phyloP scores from a whole-genome alignment of 768 basidiomycete genomes.

The Suillus lakei region DNA sequence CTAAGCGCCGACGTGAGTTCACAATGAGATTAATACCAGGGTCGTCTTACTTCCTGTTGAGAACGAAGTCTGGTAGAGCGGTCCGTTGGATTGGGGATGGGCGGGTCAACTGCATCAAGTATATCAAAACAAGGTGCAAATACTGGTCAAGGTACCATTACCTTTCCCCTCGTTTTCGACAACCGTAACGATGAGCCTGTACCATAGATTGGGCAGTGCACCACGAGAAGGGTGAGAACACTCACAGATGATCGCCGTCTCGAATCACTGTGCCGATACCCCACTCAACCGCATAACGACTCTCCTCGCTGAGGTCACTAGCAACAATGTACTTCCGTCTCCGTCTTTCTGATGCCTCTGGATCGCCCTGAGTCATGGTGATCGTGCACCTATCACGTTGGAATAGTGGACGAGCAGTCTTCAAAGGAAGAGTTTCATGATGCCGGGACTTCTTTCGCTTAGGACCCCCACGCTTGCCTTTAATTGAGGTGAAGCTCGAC shows the following conservation, averaged over 20 bases:
- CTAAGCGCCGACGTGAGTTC: constrained; percentile 40
- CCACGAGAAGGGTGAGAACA: constrained; percentile 9
- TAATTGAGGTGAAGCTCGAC: constrained; percentile 42
- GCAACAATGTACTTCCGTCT: constrained; percentile 82
- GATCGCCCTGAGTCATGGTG: constrained; percentile 84
- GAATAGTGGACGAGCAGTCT: constrained; percentile 81
- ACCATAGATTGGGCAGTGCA: constrained; percentile 7
- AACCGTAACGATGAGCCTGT: constrained; percentile 82
- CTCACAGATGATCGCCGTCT: constrained; percentile 89
- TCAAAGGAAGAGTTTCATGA: constrained; percentile 66
- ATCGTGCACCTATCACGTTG: constrained; percentile 94
- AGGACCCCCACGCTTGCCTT: constrained; percentile 39
- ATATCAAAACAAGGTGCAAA: constrained; percentile 8
- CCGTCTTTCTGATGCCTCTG: constrained; percentile 60
- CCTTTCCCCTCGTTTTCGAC: constrained; percentile 93
- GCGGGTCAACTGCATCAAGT: constrained; percentile 59
- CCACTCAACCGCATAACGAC: constrained; percentile 96
- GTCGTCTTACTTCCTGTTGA: constrained; percentile 81
- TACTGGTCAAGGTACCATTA: constrained; percentile 36
- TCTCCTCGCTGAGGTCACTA: constrained; percentile 94
- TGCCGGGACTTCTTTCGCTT: constrained; percentile 65
- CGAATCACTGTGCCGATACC: constrained; percentile 94
- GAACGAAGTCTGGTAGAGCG: constrained; percentile 78
- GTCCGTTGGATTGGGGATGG: constrained; percentile 73
- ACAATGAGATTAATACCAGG: background rate